Conservation (phyloP, 2,329 filamentous ascomycete genomes). For the Hypocreales sp. region DNA sequence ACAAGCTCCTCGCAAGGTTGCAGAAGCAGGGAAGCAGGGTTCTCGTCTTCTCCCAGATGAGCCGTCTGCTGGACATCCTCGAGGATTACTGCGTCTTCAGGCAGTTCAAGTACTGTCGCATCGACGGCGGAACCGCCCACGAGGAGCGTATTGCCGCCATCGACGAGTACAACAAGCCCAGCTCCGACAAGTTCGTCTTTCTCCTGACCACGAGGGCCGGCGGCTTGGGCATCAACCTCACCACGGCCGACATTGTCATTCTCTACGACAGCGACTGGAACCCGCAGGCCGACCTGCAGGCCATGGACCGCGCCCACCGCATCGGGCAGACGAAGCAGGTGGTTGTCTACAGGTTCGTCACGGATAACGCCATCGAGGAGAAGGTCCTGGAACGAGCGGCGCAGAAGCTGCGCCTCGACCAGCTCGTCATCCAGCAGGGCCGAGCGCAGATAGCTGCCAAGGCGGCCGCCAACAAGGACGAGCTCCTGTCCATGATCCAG, state of each 20-base stretch:
- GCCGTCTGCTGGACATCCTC: constrained; percentile 85
- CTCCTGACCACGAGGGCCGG: constrained; percentile 89
- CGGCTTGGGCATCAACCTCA: constrained; percentile 93
- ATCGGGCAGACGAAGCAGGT: constrained; percentile 99
- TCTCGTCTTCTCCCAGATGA: constrained; percentile 99
- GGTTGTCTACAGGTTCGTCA: constrained; percentile 89
- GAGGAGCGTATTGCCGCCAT: constrained; percentile 96
- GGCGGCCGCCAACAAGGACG: constrained; percentile 87
- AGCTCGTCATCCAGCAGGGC: constrained; percentile 95
- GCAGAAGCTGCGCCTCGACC: constrained; percentile 89
- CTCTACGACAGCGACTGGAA: constrained; percentile 99
- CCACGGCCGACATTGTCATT: constrained; percentile 85
- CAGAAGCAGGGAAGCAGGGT: constrained; percentile 80
- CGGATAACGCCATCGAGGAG: constrained; percentile 95
- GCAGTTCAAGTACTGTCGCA: constrained; percentile 89
- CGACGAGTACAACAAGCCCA: constrained; percentile 94
- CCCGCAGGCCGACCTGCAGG: constrained; percentile 92
- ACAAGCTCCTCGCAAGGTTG: constrained; percentile 76
- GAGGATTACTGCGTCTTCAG: constrained; percentile 98
- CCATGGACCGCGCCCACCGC: constrained; percentile 96
- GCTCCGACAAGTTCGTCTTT: constrained; percentile 93
- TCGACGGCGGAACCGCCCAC: constrained; percentile 90
- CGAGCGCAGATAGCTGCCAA: constrained; percentile 83
- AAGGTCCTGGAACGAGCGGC: constrained; percentile 94
- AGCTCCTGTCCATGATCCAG: constrained; percentile 94